Base-by-base conservation (phyloP, 2,329 filamentous ascomycete genomes). In the Botryotinia narcissicola region DNA sequence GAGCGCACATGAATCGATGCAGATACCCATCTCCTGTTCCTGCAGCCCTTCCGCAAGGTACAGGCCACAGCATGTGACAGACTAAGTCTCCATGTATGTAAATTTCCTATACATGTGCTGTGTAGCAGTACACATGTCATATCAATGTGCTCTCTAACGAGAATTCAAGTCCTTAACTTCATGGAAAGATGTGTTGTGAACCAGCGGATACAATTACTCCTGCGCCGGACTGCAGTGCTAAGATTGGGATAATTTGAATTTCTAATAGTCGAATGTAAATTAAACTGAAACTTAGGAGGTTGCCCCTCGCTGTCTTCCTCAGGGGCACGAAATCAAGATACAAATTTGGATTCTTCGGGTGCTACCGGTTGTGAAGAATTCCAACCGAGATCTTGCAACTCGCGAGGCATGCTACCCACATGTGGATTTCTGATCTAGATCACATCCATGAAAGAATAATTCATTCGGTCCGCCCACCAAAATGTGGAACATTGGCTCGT, bases 401-500 rank as follows among this genome's bases (percentile, higher is more conserved):
- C 9, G 66, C 66, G 42, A 57, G 37, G 25, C 25, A 42, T 57
- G 66, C 37, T 57, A 42, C 40, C 48, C 18, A 54, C 64, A 57
- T 68, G 48, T 68, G n/a, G 35, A 57, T 68, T 68, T 22, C 29
- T 68, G 35, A 57, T 57, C 64, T 57, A 57, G 64, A 68, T 16
- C 18, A 20, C 37, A 16, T 44, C 18, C 18, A 42, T 16, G 48
- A 40, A 57, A 37, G 5, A 54, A 57, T 44, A n/a, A 57, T 57
- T 37, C 48, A 68, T 68, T 68, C 3, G 66, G 48, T 57, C 18
- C 48, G 35, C 66, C 66, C 48, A 68, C 25, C 35, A 22, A 68
- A 68, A 29, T 68, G 48, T 68, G 64, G 46, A 57, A 42, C 35
- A 10, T n/a, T 68, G 25, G 48, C 64, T 54, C 16, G 32, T 57